Base-by-base conservation (phyloP, 2,329 filamentous ascomycete species). In the Thyridium curvatum region DNA sequence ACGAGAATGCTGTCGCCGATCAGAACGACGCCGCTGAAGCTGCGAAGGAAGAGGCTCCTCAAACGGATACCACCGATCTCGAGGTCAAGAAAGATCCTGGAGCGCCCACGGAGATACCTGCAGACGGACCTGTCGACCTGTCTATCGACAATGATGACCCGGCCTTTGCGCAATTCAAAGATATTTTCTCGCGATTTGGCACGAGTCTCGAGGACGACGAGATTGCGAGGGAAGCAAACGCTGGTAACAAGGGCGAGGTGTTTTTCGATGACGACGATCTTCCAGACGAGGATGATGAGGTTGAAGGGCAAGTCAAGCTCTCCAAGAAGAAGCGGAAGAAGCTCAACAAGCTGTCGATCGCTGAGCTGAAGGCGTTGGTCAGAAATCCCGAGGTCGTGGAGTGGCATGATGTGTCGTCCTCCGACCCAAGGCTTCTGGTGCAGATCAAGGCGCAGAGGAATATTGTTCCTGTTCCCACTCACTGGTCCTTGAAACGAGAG, bases 401-500 rank as follows among this genome's bases (percentile, higher is more conserved):
- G 55, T 97, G 93, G 93, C 93, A 94, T 39, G 93, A 98, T 58
- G 86, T 87, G 12, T 94, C 88, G 13, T 90, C 93, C 1, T 80
- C 86, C 18, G 90, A 98, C 58, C 93, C 93, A 12, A 79, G 84
- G 40, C 69, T 97, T 32, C 76, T 98, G 10, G 87, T 97, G 18
- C 86, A 94, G 55, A 90, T 98, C 69, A 98, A 97, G 63, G 84
- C 87, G 3, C 86, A 94, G 58, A 82, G 90, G 50, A 98, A 98
- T 57, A 86, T 96, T 18, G 90, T 98, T 1, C 93, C 93, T 1
- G 93, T 98, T 1, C 93, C 93, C 2, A 72, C 75, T 4, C 93
- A 98, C 59, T 98, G 93, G 93, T 89, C 87, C 0, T 69, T 98
- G 40, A 98, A 98, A 69, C 81, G 93, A 49, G 93, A 98, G 60